A percentile compares a stretch with the other conserved stretches of the same genome.
Conservation (phyloP, 1,139 yeast species). For the Yueomyces sp. region DNA sequence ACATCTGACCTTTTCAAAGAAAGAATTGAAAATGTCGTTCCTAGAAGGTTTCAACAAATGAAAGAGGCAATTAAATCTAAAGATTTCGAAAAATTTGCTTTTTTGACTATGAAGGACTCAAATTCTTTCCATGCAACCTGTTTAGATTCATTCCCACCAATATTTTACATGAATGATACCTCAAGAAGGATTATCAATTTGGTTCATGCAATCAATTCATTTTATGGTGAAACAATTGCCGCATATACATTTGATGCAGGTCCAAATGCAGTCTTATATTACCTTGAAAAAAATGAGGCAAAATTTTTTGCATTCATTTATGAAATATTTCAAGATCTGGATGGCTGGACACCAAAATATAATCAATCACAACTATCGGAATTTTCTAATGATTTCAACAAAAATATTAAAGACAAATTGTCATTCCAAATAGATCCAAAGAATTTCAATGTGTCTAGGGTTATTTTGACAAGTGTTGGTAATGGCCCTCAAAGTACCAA, state of each 20-base stretch:
- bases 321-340: constrained; percentile 39
- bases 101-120: constrained; percentile 89
- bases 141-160: constrained; percentile 90
- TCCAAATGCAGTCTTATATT: constrained; percentile 94
- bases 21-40: constrained; percentile 73
- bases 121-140: constrained; percentile 97
- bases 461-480: constrained; percentile 79
- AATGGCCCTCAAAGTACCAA: constrained; percentile 61
- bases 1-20: constrained; percentile 78
- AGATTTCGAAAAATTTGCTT: constrained; percentile 72
- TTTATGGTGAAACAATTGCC: constrained; percentile 56
- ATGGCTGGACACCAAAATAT: constrained; percentile 56
- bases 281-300: constrained; percentile 58
- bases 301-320: constrained; percentile 50
- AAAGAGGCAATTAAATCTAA: constrained; percentile 53
- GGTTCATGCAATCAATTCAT: constrained; percentile 63
- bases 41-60: constrained; percentile 74
- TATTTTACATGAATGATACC: constrained; percentile 90
- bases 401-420: constrained; percentile 26
- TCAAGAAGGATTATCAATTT: constrained; percentile 77
- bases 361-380: constrained; percentile 15
- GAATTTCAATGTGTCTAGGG: constrained; percentile 52
- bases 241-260: constrained; percentile 99
- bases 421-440: constrained; percentile 35
- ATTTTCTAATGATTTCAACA: constrained; percentile 26